These are phyloP conservation scores for Coccomyxa subellipsoidea DNA, from an alignment of 163 green algal genomes.

Conservation along the genomic window DNA sequence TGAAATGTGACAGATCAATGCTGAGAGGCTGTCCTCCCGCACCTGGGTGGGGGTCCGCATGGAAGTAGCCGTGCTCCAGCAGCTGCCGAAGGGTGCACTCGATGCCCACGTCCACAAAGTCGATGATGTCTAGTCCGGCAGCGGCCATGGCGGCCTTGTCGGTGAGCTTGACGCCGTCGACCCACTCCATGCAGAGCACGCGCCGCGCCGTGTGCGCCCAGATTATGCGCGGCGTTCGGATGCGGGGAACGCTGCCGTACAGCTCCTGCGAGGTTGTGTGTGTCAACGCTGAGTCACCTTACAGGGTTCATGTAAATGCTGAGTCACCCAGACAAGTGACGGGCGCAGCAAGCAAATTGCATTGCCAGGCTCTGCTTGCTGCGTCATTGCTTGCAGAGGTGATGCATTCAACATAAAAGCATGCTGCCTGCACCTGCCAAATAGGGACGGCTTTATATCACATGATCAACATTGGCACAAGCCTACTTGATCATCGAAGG, in stretches of 20 bases:
- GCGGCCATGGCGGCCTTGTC: constrained; percentile 56
- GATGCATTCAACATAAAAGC: too few species aligned
- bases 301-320: too few species aligned
- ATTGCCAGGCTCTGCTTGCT: too few species aligned
- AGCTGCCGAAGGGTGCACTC: constrained; percentile 94
- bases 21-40: too few species aligned
- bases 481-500: too few species aligned
- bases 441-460: too few species aligned
- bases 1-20: too few species aligned
- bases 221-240: constrained; percentile 81
- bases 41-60: constrained; percentile 79
- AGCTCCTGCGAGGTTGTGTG: constrained; percentile 31
- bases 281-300: background rate
- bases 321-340: too few species aligned
- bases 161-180: constrained; percentile 94
- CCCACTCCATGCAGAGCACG: constrained; percentile 92
- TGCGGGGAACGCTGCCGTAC: constrained; percentile 72
- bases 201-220: constrained; percentile 70
- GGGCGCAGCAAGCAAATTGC: too few species aligned
- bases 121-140: constrained; percentile 74
- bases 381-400: too few species aligned
- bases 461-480: too few species aligned
- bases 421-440: too few species aligned
- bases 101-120: constrained; percentile 92
- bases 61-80: constrained; percentile 90